A percentile compares a stretch with the other conserved stretches of the same genome.
Conservation (phyloP, 1,284 basidiomycete species). For the Microbotryomycetes sp. region DNA sequence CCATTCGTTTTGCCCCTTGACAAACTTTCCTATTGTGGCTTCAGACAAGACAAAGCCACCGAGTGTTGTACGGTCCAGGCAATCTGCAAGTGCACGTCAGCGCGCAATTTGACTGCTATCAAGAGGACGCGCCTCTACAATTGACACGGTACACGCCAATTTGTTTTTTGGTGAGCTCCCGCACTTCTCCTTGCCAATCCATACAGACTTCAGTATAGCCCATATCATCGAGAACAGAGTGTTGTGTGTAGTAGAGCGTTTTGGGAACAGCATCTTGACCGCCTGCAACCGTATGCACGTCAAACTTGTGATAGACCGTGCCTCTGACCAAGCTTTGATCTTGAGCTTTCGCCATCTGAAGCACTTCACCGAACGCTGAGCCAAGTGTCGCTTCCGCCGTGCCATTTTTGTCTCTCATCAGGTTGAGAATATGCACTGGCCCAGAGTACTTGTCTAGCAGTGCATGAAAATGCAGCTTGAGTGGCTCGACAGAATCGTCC, state of each 20-base stretch:
- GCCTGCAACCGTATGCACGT: slow-evolving; percentile 64
- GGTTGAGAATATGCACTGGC: slow-evolving; percentile 35
- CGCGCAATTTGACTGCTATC: background rate
- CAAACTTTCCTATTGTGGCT: slow-evolving; percentile 53
- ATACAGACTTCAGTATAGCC: slow-evolving; percentile 63
- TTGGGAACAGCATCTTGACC: slow-evolving; percentile 77
- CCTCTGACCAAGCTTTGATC: slow-evolving; percentile 42
- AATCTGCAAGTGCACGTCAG: slow-evolving; percentile 37
- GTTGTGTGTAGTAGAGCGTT: slow-evolving; percentile 59
- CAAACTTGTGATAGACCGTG: slow-evolving; percentile 81
- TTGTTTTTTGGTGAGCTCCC: slow-evolving; percentile 68
- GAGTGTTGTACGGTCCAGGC: slow-evolving; percentile 92
- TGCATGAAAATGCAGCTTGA: slow-evolving; percentile 82
- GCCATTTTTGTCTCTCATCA: slow-evolving; percentile 71
- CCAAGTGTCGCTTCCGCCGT: slow-evolving; percentile 71
- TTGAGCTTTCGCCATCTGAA: slow-evolving; percentile 7
- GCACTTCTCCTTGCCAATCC: slow-evolving; percentile 50
- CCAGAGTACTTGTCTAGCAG: slow-evolving; percentile 42
- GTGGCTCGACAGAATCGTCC: slow-evolving; percentile 81
- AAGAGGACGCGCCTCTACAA: slow-evolving; percentile 50
- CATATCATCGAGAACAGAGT: slow-evolving; percentile 64
- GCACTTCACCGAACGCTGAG: background rate
- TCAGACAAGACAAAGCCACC: slow-evolving; percentile 81
- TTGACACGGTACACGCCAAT: slow-evolving; percentile 87
- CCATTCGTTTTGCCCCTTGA: slow-evolving; percentile 17